Evolutionary conservation across 164 flowering plant species (phyloP), one percentile per base, ranked within the genome.

Genomic region (Magnolia sinica): DNA sequence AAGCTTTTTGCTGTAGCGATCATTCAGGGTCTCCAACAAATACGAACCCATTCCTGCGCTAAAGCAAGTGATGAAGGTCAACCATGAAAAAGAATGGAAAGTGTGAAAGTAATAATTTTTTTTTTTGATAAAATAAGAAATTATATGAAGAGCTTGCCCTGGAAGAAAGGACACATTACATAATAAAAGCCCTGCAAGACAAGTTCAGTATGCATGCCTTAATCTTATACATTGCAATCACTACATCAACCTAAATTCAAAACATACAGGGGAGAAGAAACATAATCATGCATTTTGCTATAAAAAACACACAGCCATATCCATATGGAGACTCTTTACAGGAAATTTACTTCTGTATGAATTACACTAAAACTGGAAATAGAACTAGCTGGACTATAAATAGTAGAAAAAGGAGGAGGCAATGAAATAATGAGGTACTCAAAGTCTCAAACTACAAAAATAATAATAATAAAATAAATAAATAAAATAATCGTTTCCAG

Each of bases 1-100:
- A 82, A 96, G 91, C 78, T 96, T 96, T 87, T 96, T 96, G 87
- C 97, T 94, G 83, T 96, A 92, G 76, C 98, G 98, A 83, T 96
- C 99, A 91, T 96, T 96, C 79, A 96, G 82, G 79, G 97, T 89
- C 84, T 96, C 99, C 90, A 96, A 81, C 68, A 96, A 83, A 86
- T 96, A 96, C 50, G 99, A 96, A 68, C 99, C 99, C 98, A 94
- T 94, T 58, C 99, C 99, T 96, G 87, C 80, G 87, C 63, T 52
- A 78, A 52, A 55, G 61, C 61, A 55, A 55, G 13, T 11, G 18
- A 14, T 55, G 61, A 55, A 11, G 13, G 61, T 55, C 10, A 55
- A 9, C 61, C 61, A 55, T 19, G 61, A 55, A 55, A 11, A 52
- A 9, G 2, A 55, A 37, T 37, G 45, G 45, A 37, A 37, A 37